Conservation (phyloP, 192 early-diverging fungal species). For the Chytriomyces hyalinus region DNA sequence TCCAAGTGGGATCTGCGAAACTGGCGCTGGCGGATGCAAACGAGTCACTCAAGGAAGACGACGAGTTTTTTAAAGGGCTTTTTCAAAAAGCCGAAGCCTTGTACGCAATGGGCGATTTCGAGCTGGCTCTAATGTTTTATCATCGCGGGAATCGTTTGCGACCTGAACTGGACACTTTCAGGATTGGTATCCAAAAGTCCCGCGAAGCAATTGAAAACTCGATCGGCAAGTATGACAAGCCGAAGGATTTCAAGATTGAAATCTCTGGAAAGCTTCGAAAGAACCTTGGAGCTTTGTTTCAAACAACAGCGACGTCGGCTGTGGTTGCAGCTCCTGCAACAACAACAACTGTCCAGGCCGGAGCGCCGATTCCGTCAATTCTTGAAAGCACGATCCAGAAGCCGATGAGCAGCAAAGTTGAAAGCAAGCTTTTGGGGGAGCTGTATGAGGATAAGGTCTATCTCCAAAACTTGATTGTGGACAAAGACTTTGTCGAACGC, state of each 20-base stretch:
- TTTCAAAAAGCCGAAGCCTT: slow-evolving; percentile 68
- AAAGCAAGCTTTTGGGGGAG: slow-evolving; percentile 58
- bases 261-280: slow-evolving; percentile 30
- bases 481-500: slow-evolving; percentile 55
- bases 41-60: slow-evolving; percentile 46
- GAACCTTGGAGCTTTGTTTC: slow-evolving; percentile 33
- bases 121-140: slow-evolving; percentile 63
- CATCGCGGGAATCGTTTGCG: slow-evolving; percentile 61
- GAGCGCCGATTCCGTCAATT: slow-evolving; percentile 3
- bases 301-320: not conserved
- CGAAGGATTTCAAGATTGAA: slow-evolving; percentile 31
- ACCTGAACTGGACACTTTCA: slow-evolving; percentile 65
- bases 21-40: slow-evolving; percentile 62
- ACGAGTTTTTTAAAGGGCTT: slow-evolving; percentile 61
- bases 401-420: slow-evolving; percentile 45
- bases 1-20: slow-evolving; percentile 55
- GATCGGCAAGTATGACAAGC: slow-evolving; percentile 49
- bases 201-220: slow-evolving; percentile 67
- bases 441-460: slow-evolving; percentile 62
- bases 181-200: slow-evolving; percentile 67
- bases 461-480: slow-evolving; percentile 48
- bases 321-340: slow-evolving; percentile 20
- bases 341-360: slow-evolving; percentile 30
- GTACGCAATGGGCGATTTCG: slow-evolving; percentile 67
- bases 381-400: not conserved